Evolutionary conservation across 2,329 filamentous ascomycete genomes (phyloP), one percentile per base, ranked within the genome.

Genomic region (Podosphaera fusca): DNA sequence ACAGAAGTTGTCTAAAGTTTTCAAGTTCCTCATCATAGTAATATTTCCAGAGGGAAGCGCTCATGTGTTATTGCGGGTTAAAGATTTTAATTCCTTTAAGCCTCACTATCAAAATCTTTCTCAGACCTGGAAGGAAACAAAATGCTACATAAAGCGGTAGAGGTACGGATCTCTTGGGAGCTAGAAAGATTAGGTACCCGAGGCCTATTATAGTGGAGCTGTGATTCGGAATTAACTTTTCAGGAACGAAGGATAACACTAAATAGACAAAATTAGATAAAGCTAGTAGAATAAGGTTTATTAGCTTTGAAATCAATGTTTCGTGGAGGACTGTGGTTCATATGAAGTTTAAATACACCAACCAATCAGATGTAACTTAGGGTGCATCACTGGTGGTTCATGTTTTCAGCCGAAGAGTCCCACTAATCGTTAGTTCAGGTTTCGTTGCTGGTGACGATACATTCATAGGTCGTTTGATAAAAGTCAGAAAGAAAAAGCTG

Each of bases 21-120:
- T 94, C 89, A 81, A 95, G 85, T 81, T 98, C 88, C 78, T 95
- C 86, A 81, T 95, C 85, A 76, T 94, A 84, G 70, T 90, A 96
- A 70, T 80, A 87, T 78, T 88, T 89, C 90, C 90, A 95, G 71
- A 98, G 81, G 79, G 85, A 80, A 75, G 88, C 84, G 83, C 87
- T 96, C 90, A 96, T 92, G 81, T 80, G 81, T 73, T 69, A 70
- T 64, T 63, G 66, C 61, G 61, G 61, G 64, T 61, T 65, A 60
- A 60, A 64, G 67, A 66, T 67, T 12, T 67, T 42, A 67, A 63
- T 62, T 64, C 60, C 65, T 62, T 49, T 51, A 55, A 61, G 64
- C 65, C 66, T 63, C 63, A 61, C 38, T 42, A 59, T 55, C 10
- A 57, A 60, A 84, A 82, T 87, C 87, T 94, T 84, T 86, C 87